Conservation (phyloP, 495 filamentous ascomycete genomes). For the Sordaria brevicollis region DNA sequence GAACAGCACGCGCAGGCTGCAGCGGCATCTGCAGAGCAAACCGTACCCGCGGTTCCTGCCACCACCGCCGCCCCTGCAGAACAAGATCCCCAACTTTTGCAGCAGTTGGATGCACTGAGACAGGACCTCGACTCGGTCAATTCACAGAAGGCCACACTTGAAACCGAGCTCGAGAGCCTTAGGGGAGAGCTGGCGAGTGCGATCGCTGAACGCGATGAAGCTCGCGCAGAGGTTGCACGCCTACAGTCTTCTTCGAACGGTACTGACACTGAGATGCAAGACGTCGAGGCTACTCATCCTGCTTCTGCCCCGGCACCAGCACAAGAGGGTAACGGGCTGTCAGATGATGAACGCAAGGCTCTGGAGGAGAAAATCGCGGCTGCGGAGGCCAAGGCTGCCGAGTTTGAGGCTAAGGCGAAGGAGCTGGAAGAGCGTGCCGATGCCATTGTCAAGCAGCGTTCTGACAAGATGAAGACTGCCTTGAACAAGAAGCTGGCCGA, state of each 20-base stretch:
- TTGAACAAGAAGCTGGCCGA: conserved; percentile 63
- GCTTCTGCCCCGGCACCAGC: conserved; percentile 3
- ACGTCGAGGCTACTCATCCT: conserved; percentile 20
- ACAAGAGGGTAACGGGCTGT: conserved; percentile 15
- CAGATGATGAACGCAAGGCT: conserved; percentile 42
- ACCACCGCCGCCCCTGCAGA: conserved; percentile 6
- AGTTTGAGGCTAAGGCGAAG: conserved; percentile 45
- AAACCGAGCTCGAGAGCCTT: conserved; percentile 36
- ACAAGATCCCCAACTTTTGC: conserved; percentile 50
- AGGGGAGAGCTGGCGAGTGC: conserved; percentile 32
- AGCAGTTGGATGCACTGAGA: conserved; percentile 44
- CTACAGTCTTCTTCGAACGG: conserved; percentile 21
- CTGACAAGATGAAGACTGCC: conserved; percentile 61
- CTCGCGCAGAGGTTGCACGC: conserved; percentile 34
- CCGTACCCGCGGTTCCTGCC: neutral
- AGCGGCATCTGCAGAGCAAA: conserved; percentile 1
- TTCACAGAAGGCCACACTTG: conserved; percentile 26
- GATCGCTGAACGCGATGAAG: conserved; percentile 33
- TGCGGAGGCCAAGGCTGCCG: conserved; percentile 37
- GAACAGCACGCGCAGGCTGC: conserved; percentile 13
- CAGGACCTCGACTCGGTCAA: conserved; percentile 33
- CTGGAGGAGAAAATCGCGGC: conserved; percentile 38
- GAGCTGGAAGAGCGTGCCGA: conserved; percentile 44
- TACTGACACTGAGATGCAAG: conserved; percentile 24
- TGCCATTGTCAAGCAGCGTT: conserved; percentile 49